Conservation (phyloP, 768 basidiomycete genomes). For the Mycena maculata region DNA sequence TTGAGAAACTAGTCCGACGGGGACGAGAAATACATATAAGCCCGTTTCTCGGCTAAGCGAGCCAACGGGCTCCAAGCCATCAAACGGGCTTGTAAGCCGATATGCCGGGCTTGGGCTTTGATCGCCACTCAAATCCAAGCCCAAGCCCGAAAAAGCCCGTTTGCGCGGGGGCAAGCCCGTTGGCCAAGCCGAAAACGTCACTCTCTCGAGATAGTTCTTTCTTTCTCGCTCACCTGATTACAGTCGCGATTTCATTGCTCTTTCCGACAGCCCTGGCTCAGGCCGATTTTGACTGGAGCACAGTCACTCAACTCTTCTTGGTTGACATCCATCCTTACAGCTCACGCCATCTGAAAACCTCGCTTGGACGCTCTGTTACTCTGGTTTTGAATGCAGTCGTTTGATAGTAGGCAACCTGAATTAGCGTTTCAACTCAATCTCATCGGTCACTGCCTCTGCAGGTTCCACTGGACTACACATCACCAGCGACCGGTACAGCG, state of each 20-base stretch:
- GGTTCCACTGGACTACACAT: conserved; percentile 29
- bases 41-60: too few relatives aligned
- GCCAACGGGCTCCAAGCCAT: too few relatives aligned
- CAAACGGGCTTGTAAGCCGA: conserved; percentile 11
- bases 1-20: too few relatives aligned
- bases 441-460: background rate
- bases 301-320: conserved; percentile 1
- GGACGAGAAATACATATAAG: too few relatives aligned
- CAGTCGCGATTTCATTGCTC: background rate
- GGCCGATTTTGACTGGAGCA: conserved; percentile 5
- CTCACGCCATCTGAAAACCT: conserved; percentile 24
- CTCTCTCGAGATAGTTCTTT: too few relatives aligned
- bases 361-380: conserved; percentile 41
- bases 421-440: background rate
- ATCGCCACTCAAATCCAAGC: too few relatives aligned
- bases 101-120: conserved; percentile 5
- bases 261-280: background rate
- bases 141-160: too few relatives aligned
- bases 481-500: conserved; percentile 5
- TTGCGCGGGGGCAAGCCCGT: too few relatives aligned
- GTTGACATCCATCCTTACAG: conserved; percentile 1
- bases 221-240: too few relatives aligned
- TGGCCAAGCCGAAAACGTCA: too few relatives aligned
- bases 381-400: conserved; percentile 45
- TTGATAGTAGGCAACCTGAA: conserved; percentile 39